A percentile compares a stretch with the other conserved stretches of the same genome.
Conservation (phyloP, 768 basidiomycete genomes). For the Leccinum truebloodii region DNA sequence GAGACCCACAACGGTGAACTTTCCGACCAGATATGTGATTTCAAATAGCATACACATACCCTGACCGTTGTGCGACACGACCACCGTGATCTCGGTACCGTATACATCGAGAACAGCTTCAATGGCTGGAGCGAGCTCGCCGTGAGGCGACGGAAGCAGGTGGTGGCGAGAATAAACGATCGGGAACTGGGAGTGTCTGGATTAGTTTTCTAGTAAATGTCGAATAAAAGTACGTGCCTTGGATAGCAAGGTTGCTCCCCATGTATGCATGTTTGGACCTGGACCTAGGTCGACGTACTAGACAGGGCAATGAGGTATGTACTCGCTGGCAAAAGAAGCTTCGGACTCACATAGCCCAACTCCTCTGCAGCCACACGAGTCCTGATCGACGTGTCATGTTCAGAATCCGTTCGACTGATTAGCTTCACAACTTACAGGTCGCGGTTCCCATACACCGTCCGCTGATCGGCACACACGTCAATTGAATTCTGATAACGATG, state of each 20-base stretch:
- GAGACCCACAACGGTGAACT: background rate
- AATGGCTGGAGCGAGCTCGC: slow-evolving; percentile 88
- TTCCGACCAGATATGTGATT: background rate
- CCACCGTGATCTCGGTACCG: slow-evolving; percentile 74
- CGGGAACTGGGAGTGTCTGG: slow-evolving; percentile 58
- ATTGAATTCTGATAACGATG: background rate
- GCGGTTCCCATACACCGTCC: slow-evolving; percentile 78
- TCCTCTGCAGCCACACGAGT: slow-evolving; percentile 78
- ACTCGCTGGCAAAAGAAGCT: background rate
- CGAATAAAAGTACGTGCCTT: slow-evolving; percentile 46
- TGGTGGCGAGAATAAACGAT: slow-evolving; percentile 87
- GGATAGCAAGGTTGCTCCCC: slow-evolving; percentile 82
- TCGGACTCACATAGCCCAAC: slow-evolving; percentile 69
- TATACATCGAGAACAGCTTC: slow-evolving; percentile 81
- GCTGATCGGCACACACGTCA: slow-evolving; percentile 37
- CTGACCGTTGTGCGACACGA: slow-evolving; percentile 94
- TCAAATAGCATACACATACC: slow-evolving; percentile 43
- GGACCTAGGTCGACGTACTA: slow-evolving; percentile 90
- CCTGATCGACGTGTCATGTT: slow-evolving; percentile 37
- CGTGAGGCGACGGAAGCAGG: slow-evolving; percentile 80
- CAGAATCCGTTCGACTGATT: background rate
- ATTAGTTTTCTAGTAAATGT: background rate
- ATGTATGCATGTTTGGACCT: slow-evolving; percentile 85
- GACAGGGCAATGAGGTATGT: slow-evolving; percentile 1
- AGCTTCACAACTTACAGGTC: slow-evolving; percentile 57